phyloP scores from a whole-genome alignment of 805 yeast species.

The Millerozyma acaciae region DNA sequence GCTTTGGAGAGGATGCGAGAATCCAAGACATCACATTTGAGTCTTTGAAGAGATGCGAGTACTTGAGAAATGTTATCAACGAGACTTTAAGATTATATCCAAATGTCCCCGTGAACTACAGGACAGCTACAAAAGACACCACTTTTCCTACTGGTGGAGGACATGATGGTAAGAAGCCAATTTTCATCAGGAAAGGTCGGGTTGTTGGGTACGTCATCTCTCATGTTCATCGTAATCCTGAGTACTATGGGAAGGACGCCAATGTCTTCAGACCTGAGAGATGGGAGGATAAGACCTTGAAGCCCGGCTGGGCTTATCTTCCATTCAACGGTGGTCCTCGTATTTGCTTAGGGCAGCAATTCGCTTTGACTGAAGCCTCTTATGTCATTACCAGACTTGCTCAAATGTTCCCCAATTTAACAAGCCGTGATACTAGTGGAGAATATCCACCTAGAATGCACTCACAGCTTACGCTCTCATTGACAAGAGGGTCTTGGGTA shows the following conservation, averaged over 20 bases:
- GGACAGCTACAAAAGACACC: constrained; percentile 44
- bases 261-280: constrained; percentile 28
- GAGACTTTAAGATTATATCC: constrained; percentile 51
- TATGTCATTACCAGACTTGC: constrained; percentile 25
- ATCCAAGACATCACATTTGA: constrained; percentile 43
- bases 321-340: constrained; percentile 38
- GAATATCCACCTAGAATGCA: constrained; percentile 23
- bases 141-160: constrained; percentile 51
- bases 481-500: too few species aligned
- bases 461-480: constrained; percentile 32
- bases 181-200: constrained; percentile 42
- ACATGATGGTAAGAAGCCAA: constrained; percentile 32
- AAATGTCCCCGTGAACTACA: constrained; percentile 48
- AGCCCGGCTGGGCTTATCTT: constrained; percentile 32
- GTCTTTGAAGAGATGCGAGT: constrained; percentile 45
- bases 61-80: constrained; percentile 44
- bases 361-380: constrained; percentile 35
- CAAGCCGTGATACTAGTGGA: constrained; percentile 7
- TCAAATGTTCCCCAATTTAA: constrained; percentile 27
- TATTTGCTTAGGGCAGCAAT: constrained; percentile 36
- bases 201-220: constrained; percentile 37
- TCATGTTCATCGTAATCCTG: constrained; percentile 39
- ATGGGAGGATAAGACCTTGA: constrained; percentile 23
- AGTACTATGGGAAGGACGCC: constrained; percentile 27
- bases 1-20: constrained; percentile 27